Conservation (phyloP, 352 stramenopile species). For the Phytopythium cucurbitacearum region DNA sequence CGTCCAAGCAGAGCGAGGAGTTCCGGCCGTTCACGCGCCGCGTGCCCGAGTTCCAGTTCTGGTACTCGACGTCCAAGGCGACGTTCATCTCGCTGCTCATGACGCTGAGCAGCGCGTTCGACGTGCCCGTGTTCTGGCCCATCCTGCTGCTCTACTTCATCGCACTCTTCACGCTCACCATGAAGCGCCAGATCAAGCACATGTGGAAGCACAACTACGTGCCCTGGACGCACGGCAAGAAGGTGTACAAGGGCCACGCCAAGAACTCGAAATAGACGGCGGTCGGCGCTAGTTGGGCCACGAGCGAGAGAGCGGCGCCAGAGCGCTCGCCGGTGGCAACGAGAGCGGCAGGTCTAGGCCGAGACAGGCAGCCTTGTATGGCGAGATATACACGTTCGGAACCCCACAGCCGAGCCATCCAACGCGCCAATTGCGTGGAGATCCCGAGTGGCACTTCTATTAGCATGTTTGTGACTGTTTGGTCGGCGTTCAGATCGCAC, state of each 20-base stretch:
- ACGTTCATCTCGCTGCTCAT: conserved; percentile 92
- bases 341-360: too few species aligned
- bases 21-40: conserved; percentile 90
- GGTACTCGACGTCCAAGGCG: conserved; percentile 89
- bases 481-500: too few species aligned
- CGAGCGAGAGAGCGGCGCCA: too few species aligned
- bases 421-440: too few species aligned
- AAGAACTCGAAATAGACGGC: conserved; percentile 75
- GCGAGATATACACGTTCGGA: too few species aligned
- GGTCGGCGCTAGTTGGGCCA: not conserved
- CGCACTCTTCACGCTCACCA: conserved; percentile 97
- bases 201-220: conserved; percentile 99
- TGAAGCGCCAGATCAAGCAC: conserved; percentile 99
- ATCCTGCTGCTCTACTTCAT: conserved; percentile 99
- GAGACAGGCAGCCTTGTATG: too few species aligned
- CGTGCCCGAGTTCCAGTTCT: conserved; percentile 99
- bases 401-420: too few species aligned
- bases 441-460: too few species aligned
- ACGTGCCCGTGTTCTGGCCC: conserved; percentile 99
- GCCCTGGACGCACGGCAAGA: conserved; percentile 94
- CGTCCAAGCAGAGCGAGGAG: conserved; percentile 88
- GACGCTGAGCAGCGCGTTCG: conserved; percentile 98
- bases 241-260: conserved; percentile 91
- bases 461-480: too few species aligned
- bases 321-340: too few species aligned